Evolutionary conservation across 371 early-diverging fungal species (phyloP), one percentile per base, ranked within the genome.

Genomic region (Mortierella sp.): DNA sequence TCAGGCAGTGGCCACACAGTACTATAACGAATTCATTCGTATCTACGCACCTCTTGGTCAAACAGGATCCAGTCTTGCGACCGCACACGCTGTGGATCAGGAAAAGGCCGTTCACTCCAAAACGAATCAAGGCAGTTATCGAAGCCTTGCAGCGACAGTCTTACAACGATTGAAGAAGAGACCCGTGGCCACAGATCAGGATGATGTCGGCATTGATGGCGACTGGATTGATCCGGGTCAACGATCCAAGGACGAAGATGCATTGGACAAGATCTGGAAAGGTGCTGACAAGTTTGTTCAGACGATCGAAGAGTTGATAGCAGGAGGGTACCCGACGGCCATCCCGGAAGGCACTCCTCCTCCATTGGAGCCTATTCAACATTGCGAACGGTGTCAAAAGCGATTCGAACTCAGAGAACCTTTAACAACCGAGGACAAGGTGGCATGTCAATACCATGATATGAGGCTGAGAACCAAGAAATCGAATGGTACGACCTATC

Each of bases 371-470:
- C 53, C 60, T 0, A 49, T 53, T 3, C 76, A 67, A 31, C 52
- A 16, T 5, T 87, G 88, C 45, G 85, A 86, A 40, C 79, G 88
- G 31, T 87, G 88, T 40, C 78, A 82, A 43, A 60, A 73, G 21
- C 50, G 71, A 12, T 87, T 81, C 56, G 60, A 71, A 8, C 79
- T 84, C 12, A 80, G 78, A 27, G 81, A 77, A 28, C 43, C 82
- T 1, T 43, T 85, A 13, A 62, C 71, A 1, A 67, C 57, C 13
- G 43, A 54, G 0, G 83, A 84, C 57, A 57, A 67, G 45, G 57
- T 57, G 19, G 71, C 66, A 2, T 87, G 88, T 63, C 53, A 41
- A 0, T 86, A 80, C 49, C 88, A 87, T 48, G 68, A 80, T 19
- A 63, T 67, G 6, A 41, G 82, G 29, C 54, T 82, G 39, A 47